A percentile compares a stretch with the other conserved stretches of the same genome.
Evolutionary conservation across 805 yeast genomes (phyloP).

Genomic region (Candida pseudofarinosa): DNA sequence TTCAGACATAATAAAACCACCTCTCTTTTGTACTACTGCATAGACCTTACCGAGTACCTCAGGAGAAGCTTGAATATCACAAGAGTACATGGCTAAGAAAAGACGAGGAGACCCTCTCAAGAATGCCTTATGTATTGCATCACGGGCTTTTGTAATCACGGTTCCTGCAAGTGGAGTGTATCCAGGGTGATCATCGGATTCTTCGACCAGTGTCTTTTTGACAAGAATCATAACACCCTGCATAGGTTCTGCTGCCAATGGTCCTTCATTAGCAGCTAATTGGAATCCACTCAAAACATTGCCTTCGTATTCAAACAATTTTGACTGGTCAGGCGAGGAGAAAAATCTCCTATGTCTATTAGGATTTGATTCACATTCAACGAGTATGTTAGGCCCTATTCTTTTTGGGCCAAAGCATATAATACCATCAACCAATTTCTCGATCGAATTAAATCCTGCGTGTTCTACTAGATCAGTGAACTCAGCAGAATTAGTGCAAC

Average conservation of each 20-base stretch:
- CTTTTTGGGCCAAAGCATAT: constrained; percentile 75
- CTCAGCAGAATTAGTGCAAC: constrained; percentile 13
- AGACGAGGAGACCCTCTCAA: constrained; percentile 84
- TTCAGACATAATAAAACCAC: constrained; percentile 81
- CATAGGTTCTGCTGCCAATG: constrained; percentile 80
- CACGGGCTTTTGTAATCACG: constrained; percentile 67
- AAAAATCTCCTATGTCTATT: constrained; percentile 25
- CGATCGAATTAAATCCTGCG: constrained; percentile 13
- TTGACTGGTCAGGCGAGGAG: constrained; percentile 6
- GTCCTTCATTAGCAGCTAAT: constrained; percentile 78
- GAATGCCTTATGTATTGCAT: constrained; percentile 65
- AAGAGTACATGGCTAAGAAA: constrained; percentile 86
- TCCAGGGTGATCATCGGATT: constrained; percentile 24
- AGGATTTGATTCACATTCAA: constrained; percentile 45
- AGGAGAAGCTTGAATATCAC: constrained; percentile 92
- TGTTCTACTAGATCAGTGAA: constrained; percentile 10
- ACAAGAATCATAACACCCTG: constrained; percentile 69
- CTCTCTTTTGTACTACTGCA: constrained; percentile 85
- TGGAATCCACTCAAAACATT: constrained; percentile 81
- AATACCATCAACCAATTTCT: constrained; percentile 31
- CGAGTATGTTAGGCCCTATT: constrained; percentile 68
- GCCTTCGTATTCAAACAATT: constrained; percentile 45
- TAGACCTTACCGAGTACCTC: constrained; percentile 95
- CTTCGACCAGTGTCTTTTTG: constrained; percentile 15
- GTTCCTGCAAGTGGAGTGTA: constrained; percentile 62